Base-by-base conservation (phyloP, 257 asterid species). In the Cordia subcordata region DNA sequence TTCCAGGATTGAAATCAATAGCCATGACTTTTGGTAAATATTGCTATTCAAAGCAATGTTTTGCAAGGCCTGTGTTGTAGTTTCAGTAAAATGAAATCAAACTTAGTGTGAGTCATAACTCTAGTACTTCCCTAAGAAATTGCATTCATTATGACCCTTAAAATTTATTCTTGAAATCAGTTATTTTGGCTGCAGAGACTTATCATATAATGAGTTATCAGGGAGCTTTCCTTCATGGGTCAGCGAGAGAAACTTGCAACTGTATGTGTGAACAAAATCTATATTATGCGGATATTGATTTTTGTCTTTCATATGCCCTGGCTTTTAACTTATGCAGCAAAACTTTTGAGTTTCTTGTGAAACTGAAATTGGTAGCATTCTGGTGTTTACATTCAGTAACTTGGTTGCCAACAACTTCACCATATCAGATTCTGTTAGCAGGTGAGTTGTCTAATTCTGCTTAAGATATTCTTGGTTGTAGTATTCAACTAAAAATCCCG, bases 171-270 rank as follows among this genome's bases (percentile, higher is more conserved):
- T 17, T 17, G n/a, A 17, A 10, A 10, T 51, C 42, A 35, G 5
- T n/a, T 23, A 22, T 40, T 59, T 58, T 65, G 56, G 15, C 17
- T 65, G 68, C 77, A 90, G 95, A 65, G 96, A 90, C 67, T 62
- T 87, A 44, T 85, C 95, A 12, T 87, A 83, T 83, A 87, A 87
- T 55, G 82, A 68, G 49, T 62, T 90, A 61, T 79, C 93, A 57
- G 96, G 97, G 63, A 78, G 72, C 71, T 65, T 85, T 58, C 96
- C 97, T 65, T 69, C 96, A 62, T 90, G 97, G 96, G 56, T 63
- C 64, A 54, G 49, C 62, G 71, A 68, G 39, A 65, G 5, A 62
- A 66, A 68, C 65, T 60, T 85, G 45, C 84, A 82, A 67, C 72
- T 85, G 96, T 90, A 71, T 9, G 79, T 72, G 77, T 47, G 73